These are phyloP conservation scores for Spinacia oleracea DNA, from an alignment of 179 eudicot species.

Conservation along the genomic window DNA sequence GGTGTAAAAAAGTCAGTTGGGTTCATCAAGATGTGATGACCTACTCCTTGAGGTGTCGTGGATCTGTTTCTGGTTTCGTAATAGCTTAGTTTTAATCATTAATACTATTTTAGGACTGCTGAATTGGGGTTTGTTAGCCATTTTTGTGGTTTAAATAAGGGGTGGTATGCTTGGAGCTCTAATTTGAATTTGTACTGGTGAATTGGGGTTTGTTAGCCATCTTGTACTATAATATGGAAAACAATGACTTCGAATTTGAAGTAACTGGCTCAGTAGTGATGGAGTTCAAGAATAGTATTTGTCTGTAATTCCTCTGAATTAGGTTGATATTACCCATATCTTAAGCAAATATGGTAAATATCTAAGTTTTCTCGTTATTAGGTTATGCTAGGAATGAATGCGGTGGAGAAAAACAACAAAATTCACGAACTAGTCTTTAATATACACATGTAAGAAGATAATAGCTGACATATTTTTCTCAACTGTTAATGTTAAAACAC, in stretches of 20 bases:
- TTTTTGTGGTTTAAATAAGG: no score
- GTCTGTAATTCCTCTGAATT: neutral
- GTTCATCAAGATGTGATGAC: no score
- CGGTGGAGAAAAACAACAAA: neutral
- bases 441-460: neutral
- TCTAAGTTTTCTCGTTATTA: neutral
- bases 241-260: neutral
- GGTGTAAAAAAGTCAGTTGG: no score
- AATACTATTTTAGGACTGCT: no score
- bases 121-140: no score
- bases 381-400: neutral
- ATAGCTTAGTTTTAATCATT: no score
- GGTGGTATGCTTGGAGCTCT: no score
- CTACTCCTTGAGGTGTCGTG: no score
- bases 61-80: no score
- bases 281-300: neutral
- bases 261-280: neutral
- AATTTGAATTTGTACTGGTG: no score
- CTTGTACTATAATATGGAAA: neutral
- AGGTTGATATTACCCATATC: neutral
- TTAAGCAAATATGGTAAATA: neutral
- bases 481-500: neutral
- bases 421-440: neutral
- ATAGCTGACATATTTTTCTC: neutral
- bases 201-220: no score